A percentile compares a stretch with the other conserved stretches of the same genome.
Conservation (phyloP, 805 yeast genomes). For the Barnettozyma botsteinii region DNA sequence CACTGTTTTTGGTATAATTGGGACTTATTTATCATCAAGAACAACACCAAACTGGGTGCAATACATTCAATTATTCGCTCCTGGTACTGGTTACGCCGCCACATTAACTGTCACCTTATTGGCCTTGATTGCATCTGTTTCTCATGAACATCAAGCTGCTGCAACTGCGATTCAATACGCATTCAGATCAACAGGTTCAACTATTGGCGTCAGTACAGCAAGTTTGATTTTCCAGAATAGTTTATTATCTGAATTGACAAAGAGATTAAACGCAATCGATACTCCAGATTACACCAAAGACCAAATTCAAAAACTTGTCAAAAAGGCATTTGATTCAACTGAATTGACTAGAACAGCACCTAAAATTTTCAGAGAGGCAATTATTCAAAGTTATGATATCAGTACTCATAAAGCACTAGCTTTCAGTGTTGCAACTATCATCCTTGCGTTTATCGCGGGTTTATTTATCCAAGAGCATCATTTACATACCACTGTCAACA, state of each 20-base stretch:
- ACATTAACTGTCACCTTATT: conserved; percentile 66
- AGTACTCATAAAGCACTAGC: conserved; percentile 47
- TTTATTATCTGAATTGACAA: conserved; percentile 29
- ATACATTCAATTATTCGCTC: conserved; percentile 40
- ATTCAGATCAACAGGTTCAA: conserved; percentile 82
- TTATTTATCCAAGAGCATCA: conserved; percentile 51
- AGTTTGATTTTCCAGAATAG: conserved; percentile 58
- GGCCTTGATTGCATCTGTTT: conserved; percentile 73
- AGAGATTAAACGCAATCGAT: conserved; percentile 16
- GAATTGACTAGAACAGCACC: conserved; percentile 47
- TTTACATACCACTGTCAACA: conserved; percentile 41
- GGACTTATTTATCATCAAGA: conserved; percentile 26
- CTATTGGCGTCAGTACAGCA: conserved; percentile 69
- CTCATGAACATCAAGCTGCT: conserved; percentile 65
- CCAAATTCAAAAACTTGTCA: conserved; percentile 27
- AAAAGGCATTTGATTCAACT: conserved; percentile 44
- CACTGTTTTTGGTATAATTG: conserved; percentile 41
- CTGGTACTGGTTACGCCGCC: conserved; percentile 63
- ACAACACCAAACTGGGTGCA: conserved; percentile 32
- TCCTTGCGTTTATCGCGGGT: conserved; percentile 36
- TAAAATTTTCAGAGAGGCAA: conserved; percentile 32
- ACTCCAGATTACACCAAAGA: conserved; percentile 14
- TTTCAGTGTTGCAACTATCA: conserved; percentile 37
- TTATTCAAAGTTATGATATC: conserved; percentile 38
- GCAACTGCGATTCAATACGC: conserved; percentile 89